Base-by-base conservation (phyloP, 352 stramenopile genomes). In the Phytophthora tentaculata region DNA sequence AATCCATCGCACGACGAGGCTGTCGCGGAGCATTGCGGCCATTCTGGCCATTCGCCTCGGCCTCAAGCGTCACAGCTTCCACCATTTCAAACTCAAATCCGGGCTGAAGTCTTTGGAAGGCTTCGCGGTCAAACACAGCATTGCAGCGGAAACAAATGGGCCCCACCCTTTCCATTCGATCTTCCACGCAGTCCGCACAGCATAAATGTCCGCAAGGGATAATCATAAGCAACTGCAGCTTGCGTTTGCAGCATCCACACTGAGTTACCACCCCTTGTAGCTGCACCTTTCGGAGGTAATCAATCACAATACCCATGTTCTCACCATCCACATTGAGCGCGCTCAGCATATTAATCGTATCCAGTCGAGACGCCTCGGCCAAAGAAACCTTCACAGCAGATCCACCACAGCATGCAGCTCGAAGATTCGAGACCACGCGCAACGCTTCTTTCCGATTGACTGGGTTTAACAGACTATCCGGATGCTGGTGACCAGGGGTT, bases 171-270 rank as follows among this genome's bases (percentile, higher is more conserved):
- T 83, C 59, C n/a, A 95, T 76, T 17, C 76, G 73, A 35, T 88
- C 81, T 74, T 98, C 86, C 4, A 97, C 79, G 59, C 96, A 99
- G 64, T 98, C 95, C 1, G 93, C 89, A 67, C 96, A 99, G 47
- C 96, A 84, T 14, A 98, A 67, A 73, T 97, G 80, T 2, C 91
- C 92, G 70, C 96, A 99, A 14, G 94, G 93, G 16, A 98, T 78
- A 14, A 99, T 73, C 77, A 98, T 92, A 0, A 98, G 75, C 41
- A 96, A 76, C 53, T 95, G 88, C 5, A 98, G 64, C 26, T 92
- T 67, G 2, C 96, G 76, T 9, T 71, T 79, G 69, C 96, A 99
- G n/a, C 76, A 74, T 22, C 77, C 77, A 74, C 96, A 99, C 14
- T 76, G n/a, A 8, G 74, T 93, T 24, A 76, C 61, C 17, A 83